Conservation (phyloP, 78 protist species). For the Speleostelium caveatum region DNA sequence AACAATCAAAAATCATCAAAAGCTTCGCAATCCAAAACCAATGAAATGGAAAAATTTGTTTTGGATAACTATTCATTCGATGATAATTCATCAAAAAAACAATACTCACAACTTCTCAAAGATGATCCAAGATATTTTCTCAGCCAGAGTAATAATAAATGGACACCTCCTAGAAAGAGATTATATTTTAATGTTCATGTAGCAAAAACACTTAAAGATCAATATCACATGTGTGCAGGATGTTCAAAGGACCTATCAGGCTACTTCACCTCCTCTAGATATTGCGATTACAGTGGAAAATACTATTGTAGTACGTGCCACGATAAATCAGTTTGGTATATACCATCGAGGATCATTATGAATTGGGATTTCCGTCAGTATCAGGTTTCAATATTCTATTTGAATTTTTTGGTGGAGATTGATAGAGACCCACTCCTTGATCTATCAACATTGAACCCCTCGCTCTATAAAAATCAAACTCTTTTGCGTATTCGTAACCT, state of each 20-base stretch:
- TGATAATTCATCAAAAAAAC: background rate
- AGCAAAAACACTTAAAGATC: slow-evolving; percentile 11
- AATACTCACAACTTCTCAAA: background rate
- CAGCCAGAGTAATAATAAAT: no score
- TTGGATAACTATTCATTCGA: slow-evolving; percentile 15
- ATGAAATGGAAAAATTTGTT: background rate
- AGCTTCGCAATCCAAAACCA: background rate
- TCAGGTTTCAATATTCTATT: slow-evolving; percentile 1
- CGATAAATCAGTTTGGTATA: slow-evolving; percentile 20
- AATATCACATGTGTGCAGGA: slow-evolving; percentile 26
- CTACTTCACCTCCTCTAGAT: slow-evolving; percentile 7
- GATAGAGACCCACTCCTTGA: slow-evolving; percentile 47
- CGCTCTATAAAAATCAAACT: slow-evolving; percentile 5
- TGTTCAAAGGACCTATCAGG: slow-evolving; percentile 12
- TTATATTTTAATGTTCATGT: slow-evolving; percentile 14
- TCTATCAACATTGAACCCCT: slow-evolving; percentile 19
- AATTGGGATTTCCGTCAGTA: slow-evolving; percentile 58
- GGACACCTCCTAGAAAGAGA: slow-evolving; percentile 52
- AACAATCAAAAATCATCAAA: background rate
- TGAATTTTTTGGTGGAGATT: slow-evolving; percentile 3
- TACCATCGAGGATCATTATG: slow-evolving; percentile 20
- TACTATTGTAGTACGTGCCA: slow-evolving; percentile 47
- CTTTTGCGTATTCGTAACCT: slow-evolving; percentile 42
- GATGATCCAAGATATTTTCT: background rate
- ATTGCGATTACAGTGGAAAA: slow-evolving; percentile 58